Conservation (phyloP, 2,329 filamentous ascomycete species). For the Aschersonia sp. region DNA sequence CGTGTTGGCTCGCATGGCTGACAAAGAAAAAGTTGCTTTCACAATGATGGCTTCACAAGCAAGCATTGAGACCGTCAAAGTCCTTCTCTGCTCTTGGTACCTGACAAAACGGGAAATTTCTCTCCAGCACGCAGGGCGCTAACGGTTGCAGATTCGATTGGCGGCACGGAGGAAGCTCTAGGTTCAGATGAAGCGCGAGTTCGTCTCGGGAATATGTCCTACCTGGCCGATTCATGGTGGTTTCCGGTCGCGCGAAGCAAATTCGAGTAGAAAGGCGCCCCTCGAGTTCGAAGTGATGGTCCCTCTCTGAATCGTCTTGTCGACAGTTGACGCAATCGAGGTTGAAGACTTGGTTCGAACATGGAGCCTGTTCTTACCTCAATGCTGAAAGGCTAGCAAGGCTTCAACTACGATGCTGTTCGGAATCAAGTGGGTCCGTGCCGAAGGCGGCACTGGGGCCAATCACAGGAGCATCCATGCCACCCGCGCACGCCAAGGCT, state of each 20-base stretch:
- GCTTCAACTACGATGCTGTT: conserved; percentile 12
- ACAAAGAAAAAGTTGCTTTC: not conserved
- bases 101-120: not conserved
- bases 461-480: conserved; percentile 10
- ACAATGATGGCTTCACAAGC: too few species aligned
- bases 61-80: too few species aligned
- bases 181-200: conserved; percentile 5
- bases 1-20: not conserved
- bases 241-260: conserved; percentile 3
- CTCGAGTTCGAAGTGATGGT: not conserved
- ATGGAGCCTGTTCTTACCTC: not conserved
- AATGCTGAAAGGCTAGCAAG: conserved; percentile 9
- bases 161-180: not conserved
- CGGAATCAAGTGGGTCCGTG: conserved; percentile 25
- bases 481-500: conserved; percentile 8
- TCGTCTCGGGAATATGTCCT: conserved; percentile 18
- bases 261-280: not conserved
- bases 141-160: not conserved
- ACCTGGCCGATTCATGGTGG: conserved; percentile 47
- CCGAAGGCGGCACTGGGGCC: conserved; percentile 14
- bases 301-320: too few species aligned
- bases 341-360: not conserved
- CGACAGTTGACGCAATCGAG: not conserved
- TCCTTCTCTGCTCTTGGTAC: not conserved
- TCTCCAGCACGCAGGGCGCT: not conserved